Conservation (phyloP, 805 yeast species). For the Kluyveromyces dobzhanskii region DNA sequence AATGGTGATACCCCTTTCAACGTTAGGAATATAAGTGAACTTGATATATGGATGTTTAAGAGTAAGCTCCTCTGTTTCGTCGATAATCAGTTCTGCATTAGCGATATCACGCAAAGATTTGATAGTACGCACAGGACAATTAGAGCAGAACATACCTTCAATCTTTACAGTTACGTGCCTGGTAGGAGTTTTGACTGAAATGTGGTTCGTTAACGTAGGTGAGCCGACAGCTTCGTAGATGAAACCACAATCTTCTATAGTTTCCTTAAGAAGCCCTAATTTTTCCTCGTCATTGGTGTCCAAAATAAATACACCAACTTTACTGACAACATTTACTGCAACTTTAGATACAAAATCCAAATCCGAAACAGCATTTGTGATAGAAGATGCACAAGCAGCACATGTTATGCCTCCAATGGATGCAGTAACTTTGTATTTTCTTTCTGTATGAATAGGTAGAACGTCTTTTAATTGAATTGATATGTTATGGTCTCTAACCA, state of each 20-base stretch:
- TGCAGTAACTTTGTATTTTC: constrained; percentile 46
- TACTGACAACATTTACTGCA: constrained; percentile 50
- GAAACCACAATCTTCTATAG: constrained; percentile 61
- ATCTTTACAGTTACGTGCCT: constrained; percentile 45
- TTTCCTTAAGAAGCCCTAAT: constrained; percentile 36
- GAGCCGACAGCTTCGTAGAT: constrained; percentile 43
- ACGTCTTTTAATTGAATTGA: constrained; percentile 48
- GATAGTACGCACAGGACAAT: constrained; percentile 55
- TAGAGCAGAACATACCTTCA: constrained; percentile 44
- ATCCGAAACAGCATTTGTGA: constrained; percentile 37
- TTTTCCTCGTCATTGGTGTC: constrained; percentile 33
- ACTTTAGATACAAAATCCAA: constrained; percentile 46
- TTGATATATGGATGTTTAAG: constrained; percentile 48
- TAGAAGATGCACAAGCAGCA: constrained; percentile 58
- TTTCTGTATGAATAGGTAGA: constrained; percentile 45
- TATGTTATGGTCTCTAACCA: constrained; percentile 39
- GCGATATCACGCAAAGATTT: constrained; percentile 45
- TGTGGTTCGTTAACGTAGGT: constrained; percentile 36
- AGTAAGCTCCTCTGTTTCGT: constrained; percentile 41
- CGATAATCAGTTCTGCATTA: constrained; percentile 41
- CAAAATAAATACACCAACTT: constrained; percentile 54
- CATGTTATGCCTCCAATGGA: constrained; percentile 70
- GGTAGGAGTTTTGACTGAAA: constrained; percentile 39
- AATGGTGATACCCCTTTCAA: constrained; percentile 35
- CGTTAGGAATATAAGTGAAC: constrained; percentile 55